Base-by-base conservation (phyloP, 176 grass and related monocot genomes). In the Luzula sylvatica region DNA sequence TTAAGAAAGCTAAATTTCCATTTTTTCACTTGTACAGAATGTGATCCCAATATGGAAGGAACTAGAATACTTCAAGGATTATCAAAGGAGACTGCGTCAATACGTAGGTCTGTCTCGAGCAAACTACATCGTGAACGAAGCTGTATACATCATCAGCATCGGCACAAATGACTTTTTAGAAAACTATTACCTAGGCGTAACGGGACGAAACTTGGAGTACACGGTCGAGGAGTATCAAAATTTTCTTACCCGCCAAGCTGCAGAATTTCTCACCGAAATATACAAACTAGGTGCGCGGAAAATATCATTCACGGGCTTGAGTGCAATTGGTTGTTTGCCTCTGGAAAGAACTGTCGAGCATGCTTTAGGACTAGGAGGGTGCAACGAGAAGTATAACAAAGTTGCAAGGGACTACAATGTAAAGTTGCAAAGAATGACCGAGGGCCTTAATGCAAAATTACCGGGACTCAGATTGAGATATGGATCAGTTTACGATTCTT, bases 161-260 rank as follows among this genome's bases (percentile, higher is more conserved):
- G n/a, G n/a, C n/a, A n/a, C n/a, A n/a, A n/a, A n/a, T 95, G 88
- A 95, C 61, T 95, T 88, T 59, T 59, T 88, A 0, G 83, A 87
- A 67, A 95, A 95, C 76, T 95, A 95, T 66, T 95, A 56, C 69
- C 51, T 72, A 30, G 5, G 74, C 5, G 61, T 84, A 0, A 88
- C 83, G 0, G 76, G 66, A 1, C 45, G 88, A 61, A 71, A 80
- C 69, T 11, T 46, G 7, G n/a, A 88, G 66, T 84, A 83, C 72
- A 75, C 76, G 13, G 73, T 75, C 1, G 35, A 1, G 5, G 73
- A 78, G 80, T 88, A 62, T 63, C 52, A 71, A 45, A 79, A 88
- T 74, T 88, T 72, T 20, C 66, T 95, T n/a, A 23, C 81, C 8
- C 49, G 55, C 46, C 56, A 68, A 19, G 88, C 82, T 0, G 72